A percentile compares a stretch with the other conserved stretches of the same genome.
Conservation (phyloP, 2,329 filamentous ascomycete genomes). For the Helminthosporium solani region DNA sequence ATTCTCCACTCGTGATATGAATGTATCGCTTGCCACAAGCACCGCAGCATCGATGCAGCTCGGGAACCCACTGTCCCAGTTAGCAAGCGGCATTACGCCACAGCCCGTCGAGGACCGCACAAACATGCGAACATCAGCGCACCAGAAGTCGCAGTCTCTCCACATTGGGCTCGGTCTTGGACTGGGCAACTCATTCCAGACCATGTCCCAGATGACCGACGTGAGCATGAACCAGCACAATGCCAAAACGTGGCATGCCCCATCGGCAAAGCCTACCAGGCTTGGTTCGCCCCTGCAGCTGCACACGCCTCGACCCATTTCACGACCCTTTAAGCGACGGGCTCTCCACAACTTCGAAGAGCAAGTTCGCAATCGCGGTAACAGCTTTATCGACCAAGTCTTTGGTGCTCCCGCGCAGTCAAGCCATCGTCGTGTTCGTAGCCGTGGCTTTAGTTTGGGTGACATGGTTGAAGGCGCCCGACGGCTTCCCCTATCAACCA, state of each 20-base stretch:
- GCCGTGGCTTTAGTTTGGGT: conserved; percentile 62
- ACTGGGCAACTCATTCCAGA: conserved; percentile 48
- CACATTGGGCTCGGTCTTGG: conserved; percentile 49
- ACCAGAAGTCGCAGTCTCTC: conserved; percentile 54
- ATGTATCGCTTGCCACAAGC: conserved; percentile 52
- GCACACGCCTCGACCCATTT: conserved; percentile 53
- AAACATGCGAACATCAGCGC: conserved; percentile 49
- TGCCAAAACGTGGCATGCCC: conserved; percentile 38
- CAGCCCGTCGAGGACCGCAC: conserved; percentile 44
- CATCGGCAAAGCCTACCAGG: conserved; percentile 25
- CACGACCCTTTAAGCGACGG: conserved; percentile 58
- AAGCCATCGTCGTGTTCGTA: conserved; percentile 58
- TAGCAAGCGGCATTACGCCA: conserved; percentile 42
- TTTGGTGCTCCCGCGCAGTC: conserved; percentile 51
- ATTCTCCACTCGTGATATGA: conserved; percentile 54
- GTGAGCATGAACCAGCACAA: conserved; percentile 27
- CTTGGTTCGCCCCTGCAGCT: conserved; percentile 58
- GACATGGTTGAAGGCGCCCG: conserved; percentile 54
- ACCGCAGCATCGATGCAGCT: conserved; percentile 55
- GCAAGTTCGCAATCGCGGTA: conserved; percentile 35
- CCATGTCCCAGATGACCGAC: conserved; percentile 32
- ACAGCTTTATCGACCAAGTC: conserved; percentile 47
- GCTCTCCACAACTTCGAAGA: conserved; percentile 57
- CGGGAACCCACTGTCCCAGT: conserved; percentile 49
- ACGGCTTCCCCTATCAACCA: conserved; percentile 57